A percentile compares a stretch with the other conserved stretches of the same genome.
phyloP scores from a whole-genome alignment of 306 rosid species.

The Carpinus viminea region DNA sequence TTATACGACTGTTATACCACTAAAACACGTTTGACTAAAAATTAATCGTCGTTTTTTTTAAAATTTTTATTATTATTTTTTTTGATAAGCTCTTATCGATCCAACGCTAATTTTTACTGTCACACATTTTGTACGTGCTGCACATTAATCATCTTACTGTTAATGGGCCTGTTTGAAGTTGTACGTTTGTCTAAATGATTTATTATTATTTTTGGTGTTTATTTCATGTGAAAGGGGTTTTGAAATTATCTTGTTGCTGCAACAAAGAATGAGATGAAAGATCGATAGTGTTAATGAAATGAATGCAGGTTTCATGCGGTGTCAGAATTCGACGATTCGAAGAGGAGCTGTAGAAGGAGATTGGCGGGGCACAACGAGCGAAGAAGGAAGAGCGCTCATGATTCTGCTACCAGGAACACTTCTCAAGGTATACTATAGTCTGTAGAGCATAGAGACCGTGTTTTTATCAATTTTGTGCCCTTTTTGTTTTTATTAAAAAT shows the following conservation, averaged over 20 bases:
- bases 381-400: slow-evolving; percentile 86
- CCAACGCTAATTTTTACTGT: too few relatives aligned
- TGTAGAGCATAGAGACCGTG: too few relatives aligned
- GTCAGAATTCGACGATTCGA: slow-evolving; percentile 86
- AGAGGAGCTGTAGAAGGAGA: slow-evolving; percentile 95
- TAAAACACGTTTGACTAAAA: too few relatives aligned
- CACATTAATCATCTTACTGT: too few relatives aligned
- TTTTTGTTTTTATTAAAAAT: background rate
- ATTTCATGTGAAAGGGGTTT: background rate
- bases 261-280: background rate
- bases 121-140: too few relatives aligned
- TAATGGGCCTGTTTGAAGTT: too few relatives aligned
- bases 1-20: too few relatives aligned
- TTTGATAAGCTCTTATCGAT: too few relatives aligned
- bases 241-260: background rate
- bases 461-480: background rate
- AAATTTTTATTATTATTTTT: too few relatives aligned
- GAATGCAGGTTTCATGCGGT: slow-evolving; percentile 74
- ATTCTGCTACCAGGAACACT: slow-evolving; percentile 59
- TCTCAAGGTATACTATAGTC: slow-evolving; percentile 47
- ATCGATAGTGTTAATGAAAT: background rate
- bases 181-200: too few relatives aligned
- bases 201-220: background rate
- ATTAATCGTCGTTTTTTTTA: too few relatives aligned
- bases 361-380: slow-evolving; percentile 96